Evolutionary conservation across 2,329 filamentous ascomycete genomes (phyloP), one percentile per base, ranked within the genome.

Genomic region (Chaetomium strumarium): DNA sequence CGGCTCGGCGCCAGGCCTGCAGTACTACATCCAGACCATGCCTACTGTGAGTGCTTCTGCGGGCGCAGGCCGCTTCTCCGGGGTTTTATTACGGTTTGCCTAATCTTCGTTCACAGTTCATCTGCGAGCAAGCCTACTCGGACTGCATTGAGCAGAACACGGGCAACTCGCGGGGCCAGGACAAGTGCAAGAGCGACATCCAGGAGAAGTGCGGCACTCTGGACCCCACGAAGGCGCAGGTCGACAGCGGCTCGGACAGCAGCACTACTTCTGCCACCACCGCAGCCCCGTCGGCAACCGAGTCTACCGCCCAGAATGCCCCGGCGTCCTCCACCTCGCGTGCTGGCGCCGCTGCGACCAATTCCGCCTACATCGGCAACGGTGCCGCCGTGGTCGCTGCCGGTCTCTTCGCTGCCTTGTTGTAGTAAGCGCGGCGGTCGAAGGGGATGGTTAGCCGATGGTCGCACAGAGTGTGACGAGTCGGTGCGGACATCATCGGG

Each of bases 11-110:
- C 77, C 78, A 13, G 75, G 74, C 53, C 72, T 82, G 42, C 68
- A 79, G 65, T 72, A 75, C 65, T 82, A 79, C 68, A 60, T 56
- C 45, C 72, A 80, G 69, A 79, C 77, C 2, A 67, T 82, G 58
- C 72, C 74, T 44, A 72, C 68, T 52, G 68, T 71, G 61, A 58
- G 68, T 60, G 14, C 6, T 12, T 5, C 37, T 9, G 16, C n/a
- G 7, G 12, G 17, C 14, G 14, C 39, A 34, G 29, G 33, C 17
- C 13, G 30, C 16, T 45, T 19, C 13, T 3, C 14, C 24, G 13
- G n/a, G 7, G 14, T n/a, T 16, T 8, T 14, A 14, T n/a, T n/a
- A n/a, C n/a, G 19, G 9, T 17, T 36, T 57, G 55, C 36, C 63
- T 63, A 45, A 55, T 57, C 33, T 6, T 6, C 12, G 19, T 3